Evolutionary conservation across 192 early-diverging fungal genomes (phyloP).

Genomic region (Haplosporangium gracile): DNA sequence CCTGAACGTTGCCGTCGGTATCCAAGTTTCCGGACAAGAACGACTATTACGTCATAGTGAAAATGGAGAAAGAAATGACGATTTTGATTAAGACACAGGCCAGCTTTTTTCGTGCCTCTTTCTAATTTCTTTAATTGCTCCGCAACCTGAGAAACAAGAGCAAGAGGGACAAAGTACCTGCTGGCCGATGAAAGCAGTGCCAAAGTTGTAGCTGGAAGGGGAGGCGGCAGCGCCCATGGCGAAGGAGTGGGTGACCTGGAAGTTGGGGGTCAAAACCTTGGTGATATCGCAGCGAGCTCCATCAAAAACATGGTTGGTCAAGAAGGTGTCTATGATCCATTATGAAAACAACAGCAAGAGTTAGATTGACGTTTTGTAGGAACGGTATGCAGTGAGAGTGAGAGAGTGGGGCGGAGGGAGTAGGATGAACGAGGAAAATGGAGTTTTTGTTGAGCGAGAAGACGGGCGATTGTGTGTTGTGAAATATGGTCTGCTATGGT

Average conservation of each 20-base stretch:
- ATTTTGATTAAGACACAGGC: not conserved
- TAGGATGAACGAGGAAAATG: not conserved
- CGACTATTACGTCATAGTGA: slow-evolving; percentile 60
- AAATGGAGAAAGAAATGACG: not conserved
- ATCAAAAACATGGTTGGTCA: slow-evolving; percentile 91
- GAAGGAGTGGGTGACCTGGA: slow-evolving; percentile 95
- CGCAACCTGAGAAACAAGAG: not conserved
- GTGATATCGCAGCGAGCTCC: slow-evolving; percentile 95
- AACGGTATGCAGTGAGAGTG: not conserved
- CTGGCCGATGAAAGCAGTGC: slow-evolving; percentile 85
- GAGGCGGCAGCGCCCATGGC: slow-evolving; percentile 83
- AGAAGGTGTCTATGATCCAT: slow-evolving; percentile 72
- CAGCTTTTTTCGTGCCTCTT: not conserved
- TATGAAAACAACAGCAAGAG: not conserved
- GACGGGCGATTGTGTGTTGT: not conserved
- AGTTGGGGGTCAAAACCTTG: slow-evolving; percentile 92
- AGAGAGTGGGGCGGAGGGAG: not conserved
- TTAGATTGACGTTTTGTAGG: not conserved
- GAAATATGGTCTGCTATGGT: not conserved
- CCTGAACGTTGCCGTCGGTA: slow-evolving; percentile 89
- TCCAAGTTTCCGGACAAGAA: slow-evolving; percentile 96
- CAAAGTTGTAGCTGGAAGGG: slow-evolving; percentile 94
- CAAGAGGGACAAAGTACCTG: slow-evolving; percentile 58
- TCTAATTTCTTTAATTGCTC: not conserved
- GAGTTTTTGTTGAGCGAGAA: not conserved